Evolutionary conservation across 2,329 filamentous ascomycete species (phyloP).

Genomic region (Trichoderma sp.): DNA sequence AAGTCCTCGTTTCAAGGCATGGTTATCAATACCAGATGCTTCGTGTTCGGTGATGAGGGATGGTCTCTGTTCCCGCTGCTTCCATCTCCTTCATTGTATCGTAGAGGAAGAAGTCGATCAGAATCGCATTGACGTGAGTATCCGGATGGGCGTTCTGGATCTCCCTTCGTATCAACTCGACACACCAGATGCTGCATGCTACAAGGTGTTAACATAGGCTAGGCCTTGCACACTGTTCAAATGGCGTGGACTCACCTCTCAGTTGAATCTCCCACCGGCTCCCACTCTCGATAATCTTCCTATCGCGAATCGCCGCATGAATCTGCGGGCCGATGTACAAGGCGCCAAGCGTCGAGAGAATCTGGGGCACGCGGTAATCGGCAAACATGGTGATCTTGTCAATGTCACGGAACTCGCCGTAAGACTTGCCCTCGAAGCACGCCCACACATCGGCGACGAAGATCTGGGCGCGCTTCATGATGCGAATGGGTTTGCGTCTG

Average conservation of each 20-base stretch:
- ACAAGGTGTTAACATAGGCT: slow-evolving; percentile 7
- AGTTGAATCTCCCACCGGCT: slow-evolving; percentile 83
- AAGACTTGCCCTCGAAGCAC: slow-evolving; percentile 80
- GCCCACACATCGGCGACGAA: slow-evolving; percentile 96
- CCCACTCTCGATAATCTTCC: slow-evolving; percentile 69
- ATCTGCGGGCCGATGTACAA: slow-evolving; percentile 82
- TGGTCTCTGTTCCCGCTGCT: slow-evolving; percentile 55
- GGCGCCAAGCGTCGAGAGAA: slow-evolving; percentile 80
- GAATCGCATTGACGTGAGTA: slow-evolving; percentile 76
- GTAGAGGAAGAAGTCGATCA: slow-evolving; percentile 98
- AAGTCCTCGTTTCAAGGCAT: background rate
- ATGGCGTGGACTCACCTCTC: slow-evolving; percentile 56
- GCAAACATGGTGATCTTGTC: slow-evolving; percentile 98
- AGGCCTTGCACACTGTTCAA: background rate
- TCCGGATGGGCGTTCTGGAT: slow-evolving; percentile 75
- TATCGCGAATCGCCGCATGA: slow-evolving; percentile 67
- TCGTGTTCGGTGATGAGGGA: slow-evolving; percentile 82
- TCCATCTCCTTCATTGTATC: slow-evolving; percentile 91
- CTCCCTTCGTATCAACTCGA: slow-evolving; percentile 83
- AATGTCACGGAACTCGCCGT: slow-evolving; percentile 84
- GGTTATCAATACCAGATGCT: slow-evolving; percentile 83
- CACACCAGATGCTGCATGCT: slow-evolving; percentile 94
- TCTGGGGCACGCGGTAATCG: slow-evolving; percentile 95
- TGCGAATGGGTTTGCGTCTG: slow-evolving; percentile 67
- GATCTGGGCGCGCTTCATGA: slow-evolving; percentile 95